Percentiles rank a stretch among this genome's conserved stretches.
Conservation (phyloP, 2,329 filamentous ascomycete species). For the Ceratocystiopsis sp. region DNA sequence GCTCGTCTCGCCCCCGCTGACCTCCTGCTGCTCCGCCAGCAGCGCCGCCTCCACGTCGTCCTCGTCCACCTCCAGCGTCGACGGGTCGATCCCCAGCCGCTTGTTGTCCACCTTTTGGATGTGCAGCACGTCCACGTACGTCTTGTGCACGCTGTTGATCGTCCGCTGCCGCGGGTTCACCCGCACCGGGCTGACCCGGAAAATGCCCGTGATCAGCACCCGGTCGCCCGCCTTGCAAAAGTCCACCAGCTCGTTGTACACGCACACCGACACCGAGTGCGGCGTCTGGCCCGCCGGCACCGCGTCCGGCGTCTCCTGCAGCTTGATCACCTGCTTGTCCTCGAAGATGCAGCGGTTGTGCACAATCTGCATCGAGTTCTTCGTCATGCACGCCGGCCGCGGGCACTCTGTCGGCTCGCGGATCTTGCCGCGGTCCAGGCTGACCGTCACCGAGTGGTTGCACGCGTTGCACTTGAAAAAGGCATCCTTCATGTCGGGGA, state of each 20-base stretch:
- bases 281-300: conserved; percentile 93
- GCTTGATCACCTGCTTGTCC: conserved; percentile 96
- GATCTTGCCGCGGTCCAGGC: conserved; percentile 91
- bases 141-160: conserved; percentile 94
- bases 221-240: conserved; percentile 96
- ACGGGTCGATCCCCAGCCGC: conserved; percentile 77
- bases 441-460: conserved; percentile 76
- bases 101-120: conserved; percentile 95
- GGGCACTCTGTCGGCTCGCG: conserved; percentile 85
- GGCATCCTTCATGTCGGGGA: conserved; percentile 97
- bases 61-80: conserved; percentile 61
- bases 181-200: conserved; percentile 83
- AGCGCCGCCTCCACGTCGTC: conserved; percentile 33
- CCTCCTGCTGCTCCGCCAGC: conserved; percentile 21
- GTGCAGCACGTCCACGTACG: conserved; percentile 87
- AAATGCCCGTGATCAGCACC: conserved; percentile 90
- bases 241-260: conserved; percentile 93
- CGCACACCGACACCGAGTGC: conserved; percentile 89
- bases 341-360: conserved; percentile 92
- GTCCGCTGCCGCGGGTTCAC: conserved; percentile 86
- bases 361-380: conserved; percentile 95
- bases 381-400: conserved; percentile 59
- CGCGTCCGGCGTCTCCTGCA: conserved; percentile 91
- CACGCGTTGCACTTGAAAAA: conserved; percentile 95
- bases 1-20: conserved; percentile 33